Conservation (phyloP, 306 rosid genomes). For the Vigna mungo region DNA sequence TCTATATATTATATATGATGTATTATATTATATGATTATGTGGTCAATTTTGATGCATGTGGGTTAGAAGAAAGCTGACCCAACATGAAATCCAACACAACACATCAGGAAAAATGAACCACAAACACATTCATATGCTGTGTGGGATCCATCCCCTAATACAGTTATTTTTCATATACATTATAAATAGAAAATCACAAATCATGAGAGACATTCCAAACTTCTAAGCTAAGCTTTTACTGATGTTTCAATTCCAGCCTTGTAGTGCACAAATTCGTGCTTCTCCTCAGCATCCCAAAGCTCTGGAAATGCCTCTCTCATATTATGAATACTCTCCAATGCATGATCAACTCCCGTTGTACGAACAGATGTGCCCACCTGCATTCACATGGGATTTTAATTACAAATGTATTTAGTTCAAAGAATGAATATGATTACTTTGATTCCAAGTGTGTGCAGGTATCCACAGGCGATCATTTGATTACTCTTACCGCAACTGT, state of each 20-base stretch:
- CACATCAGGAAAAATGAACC: neutral
- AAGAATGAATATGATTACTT: conserved; percentile 6
- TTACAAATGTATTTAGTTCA: neutral
- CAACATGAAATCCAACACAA: neutral
- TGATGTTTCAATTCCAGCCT: conserved; percentile 73
- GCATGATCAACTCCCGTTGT: conserved; percentile 69
- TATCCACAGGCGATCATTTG: neutral
- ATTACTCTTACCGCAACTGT: conserved; percentile 67
- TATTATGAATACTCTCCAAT: conserved; percentile 88
- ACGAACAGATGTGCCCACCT: conserved; percentile 75
- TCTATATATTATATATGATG: no score
- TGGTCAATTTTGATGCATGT: neutral
- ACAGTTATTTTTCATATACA: neutral
- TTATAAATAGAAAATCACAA: neutral
- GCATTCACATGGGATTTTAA: conserved; percentile 32
- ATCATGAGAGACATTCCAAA: conserved; percentile 15
- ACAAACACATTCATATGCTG: neutral
- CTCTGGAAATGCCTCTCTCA: conserved; percentile 87
- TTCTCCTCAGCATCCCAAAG: conserved; percentile 71
- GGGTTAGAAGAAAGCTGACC: neutral
- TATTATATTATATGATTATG: no score
- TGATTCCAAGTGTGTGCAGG: neutral
- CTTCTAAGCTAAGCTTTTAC: conserved; percentile 64
- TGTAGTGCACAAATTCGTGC: conserved; percentile 47
- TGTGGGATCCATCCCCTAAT: neutral